Base-by-base conservation (phyloP, 805 yeast species). In the Naumovozyma castellii region DNA sequence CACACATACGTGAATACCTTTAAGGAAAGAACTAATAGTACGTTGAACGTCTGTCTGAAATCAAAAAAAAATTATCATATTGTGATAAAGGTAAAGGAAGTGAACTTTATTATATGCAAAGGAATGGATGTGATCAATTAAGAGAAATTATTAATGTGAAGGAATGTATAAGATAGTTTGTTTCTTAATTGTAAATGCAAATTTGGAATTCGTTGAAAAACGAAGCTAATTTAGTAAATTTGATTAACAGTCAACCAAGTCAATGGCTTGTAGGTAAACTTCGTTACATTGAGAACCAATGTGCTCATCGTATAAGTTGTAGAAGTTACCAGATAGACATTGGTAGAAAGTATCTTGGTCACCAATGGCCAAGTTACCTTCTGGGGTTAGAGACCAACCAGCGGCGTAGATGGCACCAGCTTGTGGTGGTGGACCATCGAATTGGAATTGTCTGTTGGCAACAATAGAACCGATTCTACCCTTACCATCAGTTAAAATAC, bases 361-460 rank as follows among this genome's bases (percentile, higher is more conserved):
- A 64, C 85, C 87, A 45, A 80, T 62, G 27, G 84, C 84, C 54
- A 80, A 72, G 67, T 64, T 56, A 62, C 75, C 75, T 16, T 71
- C 79, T 47, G 72, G 73, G 41, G 69, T 61, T 45, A 67, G 56
- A 33, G 70, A 61, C 84, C 84, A 78, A 48, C 84, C 84, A 43
- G 73, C 77, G 52, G 84, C 83, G 59, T 73, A 75, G 58, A 77
- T 72, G 43, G 83, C 71, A 63, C 83, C 84, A 27, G 82, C 84
- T 70, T 81, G 90, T 56, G 88, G 87, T 66, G 84, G 83, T 46
- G 86, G 85, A 58, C 88, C 88, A 61, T 81, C 90, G 56, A 81
- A 81, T 68, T 81, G 90, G 75, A 81, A 81, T 68, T 81, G 90
- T 69, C 82, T 72, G 78, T 80, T 81, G 39, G 87, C 78, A 51